Percentiles rank a stretch among this genome's conserved stretches.
Conservation (phyloP, 495 filamentous ascomycete genomes). For the Neurospora sp. region DNA sequence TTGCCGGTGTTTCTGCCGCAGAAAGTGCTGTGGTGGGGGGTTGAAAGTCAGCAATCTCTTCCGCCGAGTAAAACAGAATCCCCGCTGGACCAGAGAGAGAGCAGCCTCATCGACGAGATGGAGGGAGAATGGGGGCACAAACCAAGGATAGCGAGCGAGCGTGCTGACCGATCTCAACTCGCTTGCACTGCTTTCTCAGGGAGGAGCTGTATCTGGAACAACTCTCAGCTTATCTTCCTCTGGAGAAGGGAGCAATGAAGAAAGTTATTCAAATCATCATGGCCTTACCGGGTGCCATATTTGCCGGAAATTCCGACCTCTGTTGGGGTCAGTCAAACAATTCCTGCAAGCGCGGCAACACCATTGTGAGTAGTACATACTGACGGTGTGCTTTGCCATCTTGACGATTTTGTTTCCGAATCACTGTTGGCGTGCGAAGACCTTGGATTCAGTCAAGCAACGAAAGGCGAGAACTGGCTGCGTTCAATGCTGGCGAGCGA, state of each 20-base stretch:
- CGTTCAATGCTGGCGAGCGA: neutral
- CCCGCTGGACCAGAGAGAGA: neutral
- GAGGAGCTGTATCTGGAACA: conserved; percentile 81
- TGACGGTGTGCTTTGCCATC: conserved; percentile 13
- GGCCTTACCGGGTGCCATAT: conserved; percentile 7
- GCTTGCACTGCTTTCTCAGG: conserved; percentile 95
- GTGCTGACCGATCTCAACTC: conserved; percentile 92
- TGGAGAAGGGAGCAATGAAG: neutral
- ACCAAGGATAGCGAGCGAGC: conserved; percentile 71
- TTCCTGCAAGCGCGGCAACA: neutral
- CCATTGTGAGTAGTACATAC: neutral
- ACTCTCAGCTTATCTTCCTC: neutral
- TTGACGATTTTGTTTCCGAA: neutral
- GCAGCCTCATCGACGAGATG: neutral
- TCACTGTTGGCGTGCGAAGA: neutral
- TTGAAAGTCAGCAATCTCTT: neutral
- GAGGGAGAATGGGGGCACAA: neutral
- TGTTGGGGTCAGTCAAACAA: neutral
- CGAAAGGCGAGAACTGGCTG: neutral
- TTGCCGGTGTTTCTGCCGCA: conserved; percentile 87
- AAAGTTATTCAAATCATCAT: neutral
- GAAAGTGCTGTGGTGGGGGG: conserved; percentile 38
- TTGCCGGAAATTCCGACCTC: conserved; percentile 15
- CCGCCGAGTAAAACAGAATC: neutral
- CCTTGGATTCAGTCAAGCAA: neutral